Evolutionary conservation across 208 protist species (phyloP), one percentile per base, ranked within the genome.

Genomic region (Trypanosoma caninum): DNA sequence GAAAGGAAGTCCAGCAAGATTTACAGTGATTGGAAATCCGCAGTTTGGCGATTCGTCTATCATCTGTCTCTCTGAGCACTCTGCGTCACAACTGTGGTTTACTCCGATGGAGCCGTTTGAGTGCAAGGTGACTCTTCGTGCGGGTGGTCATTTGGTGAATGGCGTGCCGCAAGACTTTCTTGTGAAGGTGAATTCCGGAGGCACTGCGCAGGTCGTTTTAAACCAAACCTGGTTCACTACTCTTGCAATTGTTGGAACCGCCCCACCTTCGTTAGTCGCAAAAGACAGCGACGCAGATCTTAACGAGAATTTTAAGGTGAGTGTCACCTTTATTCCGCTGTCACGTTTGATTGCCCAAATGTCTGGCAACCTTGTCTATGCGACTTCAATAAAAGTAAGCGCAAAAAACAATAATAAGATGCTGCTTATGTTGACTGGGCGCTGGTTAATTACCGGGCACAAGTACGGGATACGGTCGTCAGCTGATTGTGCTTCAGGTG

Each of bases 11-110:
- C 87, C 87, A 9, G 35, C 74, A 52, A 46, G 34, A 31, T 88
- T 85, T 59, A 74, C 64, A 34, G 68, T 94, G 16, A 69, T 94
- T 59, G 84, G 81, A 11, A 65, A 79, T n/a, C 84, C 87, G 10
- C 72, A 80, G 6, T 51, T 65, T 5, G 57, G 35, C 5, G 72
- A 68, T 9, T 79, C 80, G 11, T 63, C 38, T 31, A 37, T 89
- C 11, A 33, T 46, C 1, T 94, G 87, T 61, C 47, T 37, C 8
- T 82, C 87, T 0, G 63, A 13, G 6, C 47, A 50, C 8, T 78
- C 81, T 0, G 69, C 65, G 11, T 94, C 87, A 4, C 53, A 20
- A 20, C 23, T 40, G 37, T 94, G 80, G 77, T 88, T 83, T 74
- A 65, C 62, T 13, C 76, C 84, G 18, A 27, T 65, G 4, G 78